Evolutionary conservation across 1,284 basidiomycete species (phyloP).

Genomic region (Grifola frondosa): DNA sequence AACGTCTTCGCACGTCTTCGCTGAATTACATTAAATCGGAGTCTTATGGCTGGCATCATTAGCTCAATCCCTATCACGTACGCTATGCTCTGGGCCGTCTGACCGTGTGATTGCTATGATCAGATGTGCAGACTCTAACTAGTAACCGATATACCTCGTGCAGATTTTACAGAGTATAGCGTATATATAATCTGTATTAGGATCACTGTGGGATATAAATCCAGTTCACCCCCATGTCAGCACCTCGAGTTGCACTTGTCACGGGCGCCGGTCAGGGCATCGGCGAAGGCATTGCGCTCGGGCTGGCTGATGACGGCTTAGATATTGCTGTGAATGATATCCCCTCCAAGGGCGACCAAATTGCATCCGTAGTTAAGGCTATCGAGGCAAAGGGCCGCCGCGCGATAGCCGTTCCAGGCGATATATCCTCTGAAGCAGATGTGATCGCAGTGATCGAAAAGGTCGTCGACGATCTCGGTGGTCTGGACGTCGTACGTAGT

Average conservation of each 20-base stretch:
- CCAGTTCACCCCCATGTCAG: no score
- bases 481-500: constrained; percentile 25
- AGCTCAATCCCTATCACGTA: no score
- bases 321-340: constrained; percentile 41
- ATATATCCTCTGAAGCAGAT: constrained; percentile 38
- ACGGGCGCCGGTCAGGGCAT: constrained; percentile 43
- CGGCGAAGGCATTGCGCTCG: constrained; percentile 41
- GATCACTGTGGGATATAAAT: no score
- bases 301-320: constrained; percentile 43
- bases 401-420: constrained; percentile 29
- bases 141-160: no score
- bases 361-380: constrained; percentile 31
- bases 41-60: no score
- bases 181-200: no score
- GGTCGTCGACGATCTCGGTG: constrained; percentile 26
- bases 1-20: no score
- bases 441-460: constrained; percentile 36
- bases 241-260: constrained; percentile 33
- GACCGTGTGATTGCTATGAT: no score
- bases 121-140: no score
- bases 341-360: constrained; percentile 22
- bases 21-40: no score
- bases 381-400: constrained; percentile 32
- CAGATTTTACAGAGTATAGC: no score
- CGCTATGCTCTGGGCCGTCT: no score